Evolutionary conservation across 768 basidiomycete genomes (phyloP), one percentile per base, ranked within the genome.

Genomic region (Rhodotorula diobovata): DNA sequence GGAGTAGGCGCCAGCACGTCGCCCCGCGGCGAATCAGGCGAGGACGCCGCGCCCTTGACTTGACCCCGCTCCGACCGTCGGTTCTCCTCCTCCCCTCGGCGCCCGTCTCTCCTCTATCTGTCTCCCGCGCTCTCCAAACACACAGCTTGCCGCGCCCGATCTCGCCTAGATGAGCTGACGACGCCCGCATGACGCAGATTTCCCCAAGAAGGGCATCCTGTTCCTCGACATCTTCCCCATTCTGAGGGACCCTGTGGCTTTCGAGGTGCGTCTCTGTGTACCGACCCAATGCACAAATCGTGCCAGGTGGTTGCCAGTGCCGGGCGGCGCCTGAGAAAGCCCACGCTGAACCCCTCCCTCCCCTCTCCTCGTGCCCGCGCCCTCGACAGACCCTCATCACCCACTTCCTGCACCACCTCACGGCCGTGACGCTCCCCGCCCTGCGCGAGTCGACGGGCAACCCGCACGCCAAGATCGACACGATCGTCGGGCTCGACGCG

Each of bases 201-300:
- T 95, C 77, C 94, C 94, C 23, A 90, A 91, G 83, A 76, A 94
- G 91, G 95, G 95, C 21, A 86, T 99, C 79, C 85, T 85, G 59
- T 99, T 99, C 81, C 83, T 94, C 66, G 96, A 99, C 81, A 90
- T 98, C 77, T 93, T 97, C 81, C 96, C 96, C 20, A 84, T 98
- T 79, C 85, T 99, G 28, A 86, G 89, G 25, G 84, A 91, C 78
- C 96, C 95, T 20, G 76, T 89, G 65, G 88, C 88, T 8, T 91
- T 95, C 78, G 95, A 97, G 83, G 87, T 89, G 55, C 48, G 57
- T n/a, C 39, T 39, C 54, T 30, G 30, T 23, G 8, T 23, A 21
- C 50, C 28, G 23, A 50, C n/a, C n/a, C 48, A 50, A 21, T 28
- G 48, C 23, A 14, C 3, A n/a, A n/a, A n/a, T n/a, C n/a, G n/a